phyloP scores from a whole-genome alignment of 2,329 filamentous ascomycete genomes.

The Ophiocordyceps camponoti-floridani region DNA sequence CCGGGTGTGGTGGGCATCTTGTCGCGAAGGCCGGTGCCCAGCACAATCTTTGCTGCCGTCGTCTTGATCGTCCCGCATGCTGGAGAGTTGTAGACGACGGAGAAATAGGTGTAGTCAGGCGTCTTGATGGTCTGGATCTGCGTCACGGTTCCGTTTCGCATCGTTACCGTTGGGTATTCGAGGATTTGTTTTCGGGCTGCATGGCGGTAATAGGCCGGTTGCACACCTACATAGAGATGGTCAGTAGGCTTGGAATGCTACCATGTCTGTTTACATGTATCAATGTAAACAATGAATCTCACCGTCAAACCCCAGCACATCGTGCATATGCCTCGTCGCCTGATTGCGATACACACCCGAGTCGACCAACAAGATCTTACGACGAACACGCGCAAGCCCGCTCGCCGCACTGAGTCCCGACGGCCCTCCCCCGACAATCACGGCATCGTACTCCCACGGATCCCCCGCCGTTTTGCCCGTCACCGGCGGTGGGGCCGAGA shows the following conservation, averaged over 20 bases:
- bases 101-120: slow-evolving; percentile 23
- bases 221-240: too few relatives aligned
- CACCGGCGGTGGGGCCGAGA: slow-evolving; percentile 3
- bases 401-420: slow-evolving; percentile 35
- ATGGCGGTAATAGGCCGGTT: slow-evolving; percentile 34
- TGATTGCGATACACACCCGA: slow-evolving; percentile 39
- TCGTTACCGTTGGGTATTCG: slow-evolving; percentile 28
- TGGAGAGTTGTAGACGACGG: slow-evolving; percentile 12
- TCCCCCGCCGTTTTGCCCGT: slow-evolving; percentile 1
- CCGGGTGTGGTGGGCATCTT: slow-evolving; percentile 36
- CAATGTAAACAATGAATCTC: too few relatives aligned
- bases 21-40: slow-evolving; percentile 39
- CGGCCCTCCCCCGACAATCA: slow-evolving; percentile 40
- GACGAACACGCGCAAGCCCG: slow-evolving; percentile 37
- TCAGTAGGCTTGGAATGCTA: too few relatives aligned
- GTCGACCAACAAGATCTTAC: slow-evolving; percentile 37
- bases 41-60: slow-evolving; percentile 33
- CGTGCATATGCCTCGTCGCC: slow-evolving; percentile 39
- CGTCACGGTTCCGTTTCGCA: slow-evolving; percentile 34
- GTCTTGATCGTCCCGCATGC: slow-evolving; percentile 12
- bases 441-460: slow-evolving; percentile 27
- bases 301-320: slow-evolving; percentile 43
- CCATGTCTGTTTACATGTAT: too few relatives aligned
- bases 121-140: slow-evolving; percentile 19
- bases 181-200: slow-evolving; percentile 32